Evolutionary conservation across 163 green algal species (phyloP).

Genomic region (Volvox carteri): DNA sequence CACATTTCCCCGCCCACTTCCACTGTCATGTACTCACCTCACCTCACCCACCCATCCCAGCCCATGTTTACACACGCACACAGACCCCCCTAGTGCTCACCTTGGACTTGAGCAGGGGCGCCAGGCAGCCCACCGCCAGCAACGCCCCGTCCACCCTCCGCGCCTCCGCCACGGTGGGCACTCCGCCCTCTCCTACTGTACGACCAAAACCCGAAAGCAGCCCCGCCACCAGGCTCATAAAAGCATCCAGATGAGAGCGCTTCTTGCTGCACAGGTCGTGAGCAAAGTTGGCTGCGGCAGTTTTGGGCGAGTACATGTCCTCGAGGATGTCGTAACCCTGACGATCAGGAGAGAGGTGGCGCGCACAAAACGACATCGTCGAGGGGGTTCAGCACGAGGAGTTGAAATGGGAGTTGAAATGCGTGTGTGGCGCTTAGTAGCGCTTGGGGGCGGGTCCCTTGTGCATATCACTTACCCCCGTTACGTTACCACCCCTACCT

Average conservation of each 20-base stretch:
- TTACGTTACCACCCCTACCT: too few relatives aligned
- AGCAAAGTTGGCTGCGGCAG: constrained; percentile 92
- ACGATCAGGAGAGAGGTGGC: neutral
- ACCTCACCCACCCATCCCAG: neutral
- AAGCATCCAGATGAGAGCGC: constrained; percentile 83
- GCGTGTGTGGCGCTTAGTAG: too few relatives aligned
- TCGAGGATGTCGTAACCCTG: constrained; percentile 98
- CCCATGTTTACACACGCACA: neutral
- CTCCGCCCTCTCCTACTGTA: constrained; percentile 1
- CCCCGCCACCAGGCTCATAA: constrained; percentile 77
- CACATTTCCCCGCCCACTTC: too few relatives aligned
- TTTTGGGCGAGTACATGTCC: constrained; percentile 94
- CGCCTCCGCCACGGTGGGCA: constrained; percentile 34
- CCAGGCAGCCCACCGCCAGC: constrained; percentile 88
- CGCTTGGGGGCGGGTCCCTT: too few relatives aligned
- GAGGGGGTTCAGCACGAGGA: too few relatives aligned
- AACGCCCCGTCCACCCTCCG: constrained; percentile 93
- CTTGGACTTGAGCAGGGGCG: constrained; percentile 82
- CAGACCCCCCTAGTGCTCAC: too few relatives aligned
- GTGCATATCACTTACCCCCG: too few relatives aligned
- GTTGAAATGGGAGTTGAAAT: too few relatives aligned
- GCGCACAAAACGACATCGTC: too few relatives aligned
- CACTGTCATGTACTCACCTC: too few relatives aligned
- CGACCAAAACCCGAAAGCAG: constrained; percentile 30
- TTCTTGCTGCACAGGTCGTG: constrained; percentile 85